phyloP scores from a whole-genome alignment of 2,329 filamentous ascomycete genomes.

The Diplodia intermedia region DNA sequence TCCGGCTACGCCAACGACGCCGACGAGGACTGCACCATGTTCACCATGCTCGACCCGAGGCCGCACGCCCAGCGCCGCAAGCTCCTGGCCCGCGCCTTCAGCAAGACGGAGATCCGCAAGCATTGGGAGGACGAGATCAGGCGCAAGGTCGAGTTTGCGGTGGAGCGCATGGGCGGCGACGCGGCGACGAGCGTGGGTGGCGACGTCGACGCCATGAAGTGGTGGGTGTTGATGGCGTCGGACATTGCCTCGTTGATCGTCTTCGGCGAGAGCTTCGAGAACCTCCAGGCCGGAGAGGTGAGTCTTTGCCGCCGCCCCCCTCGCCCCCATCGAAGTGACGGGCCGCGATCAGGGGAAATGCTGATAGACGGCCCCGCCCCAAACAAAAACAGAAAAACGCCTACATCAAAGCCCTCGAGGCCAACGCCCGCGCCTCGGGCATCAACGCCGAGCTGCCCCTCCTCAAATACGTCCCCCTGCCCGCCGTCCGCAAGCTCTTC shows the following conservation, averaged over 20 bases:
- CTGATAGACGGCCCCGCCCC: no score
- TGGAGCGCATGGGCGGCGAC: slow-evolving; percentile 42
- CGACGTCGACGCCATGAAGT: slow-evolving; percentile 47
- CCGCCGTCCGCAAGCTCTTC: slow-evolving; percentile 44
- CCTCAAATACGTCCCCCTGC: slow-evolving; percentile 43
- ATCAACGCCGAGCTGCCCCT: slow-evolving; percentile 48
- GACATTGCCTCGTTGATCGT: slow-evolving; percentile 49
- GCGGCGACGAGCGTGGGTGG: slow-evolving; percentile 34
- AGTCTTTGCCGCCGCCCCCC: slow-evolving; percentile 27
- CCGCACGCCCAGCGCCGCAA: slow-evolving; percentile 46
- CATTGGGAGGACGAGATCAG: slow-evolving; percentile 48
- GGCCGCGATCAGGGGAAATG: no score
- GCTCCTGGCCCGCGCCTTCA: slow-evolving; percentile 48
- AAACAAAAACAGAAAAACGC: slow-evolving; percentile 43
- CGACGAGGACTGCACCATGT: slow-evolving; percentile 41
- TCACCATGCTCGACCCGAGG: slow-evolving; percentile 48
- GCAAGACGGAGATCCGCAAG: slow-evolving; percentile 44
- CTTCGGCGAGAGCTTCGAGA: slow-evolving; percentile 51
- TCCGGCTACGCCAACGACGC: not conserved
- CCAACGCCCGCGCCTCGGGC: slow-evolving; percentile 45
- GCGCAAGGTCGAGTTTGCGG: slow-evolving; percentile 43
- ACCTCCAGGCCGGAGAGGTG: slow-evolving; percentile 47
- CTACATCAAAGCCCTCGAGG: slow-evolving; percentile 46
- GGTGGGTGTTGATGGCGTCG: slow-evolving; percentile 51
- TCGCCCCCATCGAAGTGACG: no score